Conservation (phyloP, 108 stramenopile species). For the Stephanodiscus triporus region DNA sequence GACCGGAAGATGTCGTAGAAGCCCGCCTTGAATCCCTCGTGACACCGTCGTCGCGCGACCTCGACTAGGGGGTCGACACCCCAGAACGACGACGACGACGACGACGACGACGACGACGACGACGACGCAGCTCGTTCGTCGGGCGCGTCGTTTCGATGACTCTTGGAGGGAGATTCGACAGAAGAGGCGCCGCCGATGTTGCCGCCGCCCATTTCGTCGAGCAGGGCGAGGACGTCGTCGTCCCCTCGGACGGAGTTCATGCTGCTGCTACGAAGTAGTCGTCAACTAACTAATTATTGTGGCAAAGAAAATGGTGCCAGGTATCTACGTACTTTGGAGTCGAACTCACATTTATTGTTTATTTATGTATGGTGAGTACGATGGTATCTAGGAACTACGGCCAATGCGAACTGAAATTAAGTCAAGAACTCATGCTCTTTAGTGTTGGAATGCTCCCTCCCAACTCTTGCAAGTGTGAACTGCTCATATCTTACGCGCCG, state of each 20-base stretch:
- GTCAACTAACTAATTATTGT: no score
- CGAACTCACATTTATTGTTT: no score
- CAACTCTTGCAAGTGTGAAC: no score
- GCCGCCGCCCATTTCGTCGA: slow-evolving; percentile 41
- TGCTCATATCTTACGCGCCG: no score
- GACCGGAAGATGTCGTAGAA: slow-evolving; percentile 51
- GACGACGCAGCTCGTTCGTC: neutral
- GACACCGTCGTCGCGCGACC: slow-evolving; percentile 67
- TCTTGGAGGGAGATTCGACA: neutral
- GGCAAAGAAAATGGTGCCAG: no score
- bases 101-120: slow-evolving; percentile 9
- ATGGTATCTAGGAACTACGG: no score
- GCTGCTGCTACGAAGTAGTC: no score
- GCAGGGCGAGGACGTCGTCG: slow-evolving; percentile 46
- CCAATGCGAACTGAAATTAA: no score
- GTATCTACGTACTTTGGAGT: no score
- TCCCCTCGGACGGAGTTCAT: slow-evolving; percentile 37
- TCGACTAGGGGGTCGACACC: slow-evolving; percentile 71
- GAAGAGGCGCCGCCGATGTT: neutral
- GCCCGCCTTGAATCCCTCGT: slow-evolving; percentile 73
- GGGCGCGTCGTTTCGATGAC: neutral
- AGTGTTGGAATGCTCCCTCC: no score
- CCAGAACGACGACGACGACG: slow-evolving; percentile 13
- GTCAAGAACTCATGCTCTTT: no score
- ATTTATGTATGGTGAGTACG: no score